Conservation (phyloP, 176 grass and related monocot genomes). For the Cocos nucifera region DNA sequence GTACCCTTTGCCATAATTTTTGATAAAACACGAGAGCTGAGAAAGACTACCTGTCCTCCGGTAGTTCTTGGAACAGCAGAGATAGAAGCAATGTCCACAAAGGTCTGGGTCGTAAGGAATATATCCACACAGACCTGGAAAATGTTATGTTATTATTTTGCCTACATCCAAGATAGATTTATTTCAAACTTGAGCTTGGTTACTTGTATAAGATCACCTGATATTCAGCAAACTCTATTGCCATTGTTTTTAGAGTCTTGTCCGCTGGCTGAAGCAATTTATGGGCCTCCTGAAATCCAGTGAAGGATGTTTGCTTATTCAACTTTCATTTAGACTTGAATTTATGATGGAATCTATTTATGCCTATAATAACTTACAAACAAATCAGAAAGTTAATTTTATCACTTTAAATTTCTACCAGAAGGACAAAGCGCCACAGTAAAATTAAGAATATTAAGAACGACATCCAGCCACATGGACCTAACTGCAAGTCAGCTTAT, state of each 20-base stretch:
- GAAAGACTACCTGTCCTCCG: conserved; percentile 57
- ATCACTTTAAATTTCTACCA: no score
- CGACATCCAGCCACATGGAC: no score
- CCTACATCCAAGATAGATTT: no score
- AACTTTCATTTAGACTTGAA: no score
- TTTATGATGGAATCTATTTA: no score
- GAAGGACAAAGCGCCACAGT: no score
- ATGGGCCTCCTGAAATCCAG: conserved; percentile 51
- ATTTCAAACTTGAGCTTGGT: not conserved
- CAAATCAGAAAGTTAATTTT: no score
- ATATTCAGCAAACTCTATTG: conserved; percentile 85
- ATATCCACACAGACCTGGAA: conserved; percentile 76
- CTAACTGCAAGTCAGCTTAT: no score
- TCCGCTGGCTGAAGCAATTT: conserved; percentile 75
- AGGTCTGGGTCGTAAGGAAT: conserved; percentile 76
- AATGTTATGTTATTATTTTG: no score
- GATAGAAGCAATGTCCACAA: conserved; percentile 78
- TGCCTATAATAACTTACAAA: no score
- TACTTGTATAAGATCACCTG: conserved; percentile 31
- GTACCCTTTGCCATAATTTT: not conserved
- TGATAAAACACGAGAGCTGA: not conserved
- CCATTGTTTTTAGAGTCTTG: conserved; percentile 77
- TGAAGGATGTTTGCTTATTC: conserved; percentile 8
- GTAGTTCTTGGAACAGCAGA: conserved; percentile 65
- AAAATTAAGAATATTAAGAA: no score